These are phyloP conservation scores for Fusarium irregulare DNA, from an alignment of 2,329 filamentous ascomycete genomes.

Conservation along the genomic window DNA sequence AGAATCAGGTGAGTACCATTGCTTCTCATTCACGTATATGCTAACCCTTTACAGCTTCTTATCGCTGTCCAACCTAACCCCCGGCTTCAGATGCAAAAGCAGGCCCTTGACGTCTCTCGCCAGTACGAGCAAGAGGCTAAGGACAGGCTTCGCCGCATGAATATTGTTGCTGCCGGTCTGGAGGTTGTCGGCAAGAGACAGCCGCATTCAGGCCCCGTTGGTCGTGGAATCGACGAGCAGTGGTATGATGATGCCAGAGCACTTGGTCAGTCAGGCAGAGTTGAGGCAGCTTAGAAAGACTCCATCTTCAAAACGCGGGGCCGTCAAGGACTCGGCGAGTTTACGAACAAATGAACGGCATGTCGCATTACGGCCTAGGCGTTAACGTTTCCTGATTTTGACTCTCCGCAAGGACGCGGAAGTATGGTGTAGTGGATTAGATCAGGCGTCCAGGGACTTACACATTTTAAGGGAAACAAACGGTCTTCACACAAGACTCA, in stretches of 20 bases:
- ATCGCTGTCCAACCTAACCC: constrained; percentile 75
- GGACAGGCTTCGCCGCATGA: constrained; percentile 81
- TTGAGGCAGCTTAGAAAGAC: constrained; percentile 22
- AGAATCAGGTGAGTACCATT: constrained; percentile 69
- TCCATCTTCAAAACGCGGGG: neutral
- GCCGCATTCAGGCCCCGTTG: constrained; percentile 8
- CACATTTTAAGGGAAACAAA: constrained; percentile 9
- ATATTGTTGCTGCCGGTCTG: constrained; percentile 78
- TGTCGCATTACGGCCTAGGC: constrained; percentile 33
- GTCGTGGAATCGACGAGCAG: constrained; percentile 46
- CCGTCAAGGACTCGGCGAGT: neutral
- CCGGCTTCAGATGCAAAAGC: constrained; percentile 75
- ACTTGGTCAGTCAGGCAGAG: constrained; percentile 7
- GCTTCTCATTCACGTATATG: neutral
- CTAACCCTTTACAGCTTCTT: constrained; percentile 66
- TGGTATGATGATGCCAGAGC: constrained; percentile 50
- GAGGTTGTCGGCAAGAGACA: constrained; percentile 63
- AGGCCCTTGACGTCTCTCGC: constrained; percentile 74
- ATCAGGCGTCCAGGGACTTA: constrained; percentile 33
- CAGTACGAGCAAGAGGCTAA: constrained; percentile 80
- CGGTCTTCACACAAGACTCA: neutral
- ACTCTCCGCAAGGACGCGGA: constrained; percentile 34
- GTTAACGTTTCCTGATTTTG: constrained; percentile 43
- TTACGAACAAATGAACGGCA: constrained; percentile 27
- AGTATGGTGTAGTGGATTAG: constrained; percentile 31